Evolutionary conservation across 192 early-diverging fungal genomes (phyloP).

Genomic region (Coemansia pectinata): DNA sequence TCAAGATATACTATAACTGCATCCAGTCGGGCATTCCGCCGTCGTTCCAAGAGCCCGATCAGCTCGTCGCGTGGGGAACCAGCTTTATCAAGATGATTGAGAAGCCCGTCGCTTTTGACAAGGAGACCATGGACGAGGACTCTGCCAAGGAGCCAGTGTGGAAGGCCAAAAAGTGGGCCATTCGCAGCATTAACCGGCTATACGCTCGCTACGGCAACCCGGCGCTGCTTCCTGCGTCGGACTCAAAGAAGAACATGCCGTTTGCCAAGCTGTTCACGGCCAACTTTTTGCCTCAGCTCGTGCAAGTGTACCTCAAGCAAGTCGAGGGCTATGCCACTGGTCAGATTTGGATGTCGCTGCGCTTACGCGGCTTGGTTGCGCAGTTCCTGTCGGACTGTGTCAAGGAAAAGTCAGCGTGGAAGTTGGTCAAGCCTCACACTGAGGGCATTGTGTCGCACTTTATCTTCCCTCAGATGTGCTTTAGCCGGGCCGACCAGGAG

Average conservation of each 20-base stretch:
- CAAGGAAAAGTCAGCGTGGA: slow-evolving; percentile 89
- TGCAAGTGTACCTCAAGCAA: slow-evolving; percentile 81
- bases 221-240: slow-evolving; percentile 57
- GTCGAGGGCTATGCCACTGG: slow-evolving; percentile 73
- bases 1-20: slow-evolving; percentile 78
- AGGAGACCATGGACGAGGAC: slow-evolving; percentile 64
- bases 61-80: slow-evolving; percentile 87
- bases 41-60: slow-evolving; percentile 64
- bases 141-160: slow-evolving; percentile 81
- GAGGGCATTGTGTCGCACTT: slow-evolving; percentile 82
- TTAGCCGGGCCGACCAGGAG: slow-evolving; percentile 78
- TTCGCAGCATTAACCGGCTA: slow-evolving; percentile 81
- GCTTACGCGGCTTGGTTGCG: slow-evolving; percentile 68
- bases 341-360: slow-evolving; percentile 71
- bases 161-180: slow-evolving; percentile 97
- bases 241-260: slow-evolving; percentile 48
- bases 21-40: slow-evolving; percentile 61
- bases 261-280: slow-evolving; percentile 86
- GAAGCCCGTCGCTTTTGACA: slow-evolving; percentile 63
- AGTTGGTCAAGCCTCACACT: slow-evolving; percentile 82
- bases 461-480: slow-evolving; percentile 93
- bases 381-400: slow-evolving; percentile 83
- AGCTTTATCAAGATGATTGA: slow-evolving; percentile 80
- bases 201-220: slow-evolving; percentile 77
- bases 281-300: slow-evolving; percentile 89